Base-by-base conservation (phyloP, 139 green algal genomes). In the Zygnema cylindricum region DNA sequence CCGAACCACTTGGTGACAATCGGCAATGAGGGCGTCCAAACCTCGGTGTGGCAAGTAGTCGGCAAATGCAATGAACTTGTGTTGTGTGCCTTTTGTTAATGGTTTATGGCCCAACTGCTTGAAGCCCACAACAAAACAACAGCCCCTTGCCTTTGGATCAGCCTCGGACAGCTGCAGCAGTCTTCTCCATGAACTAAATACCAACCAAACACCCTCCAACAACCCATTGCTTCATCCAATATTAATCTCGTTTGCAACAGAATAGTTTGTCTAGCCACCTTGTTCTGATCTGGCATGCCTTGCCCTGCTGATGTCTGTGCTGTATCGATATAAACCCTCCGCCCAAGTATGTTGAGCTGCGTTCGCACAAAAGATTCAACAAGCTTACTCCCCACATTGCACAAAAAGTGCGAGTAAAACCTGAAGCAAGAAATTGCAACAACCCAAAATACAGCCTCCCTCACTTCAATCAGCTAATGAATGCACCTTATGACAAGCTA, bases 341-440 rank as follows among this genome's bases (percentile, higher is more conserved):
- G 88, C 16, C 93, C 95, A 38, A 97, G 88, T 2, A 97, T 93
- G 91, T 96, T 97, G 38, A 97, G 92, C 92, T 97, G 95, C 49
- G 95, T 88, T 2, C 94, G 86, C 55, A 96, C 89, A 82, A 96
- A 93, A 96, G 83, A 49, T 95, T 84, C 69, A 97, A 87, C 85
- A 97, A 89, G 16, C 91, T 82, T 40, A 97, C 86, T 77, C 94
- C 73, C 94, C 94, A 97, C 25, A 90, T 69, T 33, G 88, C 63
- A 30, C 75, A 91, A 39, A 94, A 33, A 55, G 85, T 69, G 0
- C 91, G 86, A 38, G 84, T 71, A 49, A 96, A 94, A 25, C 87
- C 87, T 91, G 81, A 38, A 79, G 3, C 71, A n/a, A n/a, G n/a
- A n/a, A n/a, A n/a, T n/a, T n/a, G n/a, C n/a, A n/a, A n/a, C 30